phyloP scores from a whole-genome alignment of 164 flowering plant species.

The Akebia trifoliata region DNA sequence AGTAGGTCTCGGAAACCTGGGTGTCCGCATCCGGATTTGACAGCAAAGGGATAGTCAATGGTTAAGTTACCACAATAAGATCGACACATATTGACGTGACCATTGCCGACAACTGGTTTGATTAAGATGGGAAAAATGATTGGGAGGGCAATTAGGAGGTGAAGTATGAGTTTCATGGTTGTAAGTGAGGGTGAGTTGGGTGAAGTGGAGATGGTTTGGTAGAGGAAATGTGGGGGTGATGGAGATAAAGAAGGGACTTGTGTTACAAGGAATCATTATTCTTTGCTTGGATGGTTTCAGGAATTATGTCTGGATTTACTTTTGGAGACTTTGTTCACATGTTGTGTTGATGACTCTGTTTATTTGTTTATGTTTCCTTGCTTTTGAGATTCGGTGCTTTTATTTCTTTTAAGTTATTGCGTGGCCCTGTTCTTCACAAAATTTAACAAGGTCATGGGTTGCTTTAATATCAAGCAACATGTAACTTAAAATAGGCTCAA shows the following conservation, averaged over 20 bases:
- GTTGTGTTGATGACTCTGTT: slow-evolving; percentile 17
- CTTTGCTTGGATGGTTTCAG: slow-evolving; percentile 42
- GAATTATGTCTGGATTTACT: slow-evolving; percentile 5
- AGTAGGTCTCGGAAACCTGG: slow-evolving; percentile 67
- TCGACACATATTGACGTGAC: slow-evolving; percentile 35
- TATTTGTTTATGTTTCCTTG: neutral
- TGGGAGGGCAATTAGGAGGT: slow-evolving; percentile 6
- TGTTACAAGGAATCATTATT: slow-evolving; percentile 18
- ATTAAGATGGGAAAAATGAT: slow-evolving; percentile 6
- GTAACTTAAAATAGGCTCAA: no score
- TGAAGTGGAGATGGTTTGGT: neutral
- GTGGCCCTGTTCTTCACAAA: no score
- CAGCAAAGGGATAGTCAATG: slow-evolving; percentile 73
- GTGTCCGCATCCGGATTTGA: slow-evolving; percentile 75
- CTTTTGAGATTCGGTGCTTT: slow-evolving; percentile 1
- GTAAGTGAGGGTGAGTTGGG: neutral
- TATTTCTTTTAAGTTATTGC: neutral
- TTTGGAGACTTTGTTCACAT: slow-evolving; percentile 22
- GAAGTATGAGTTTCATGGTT: slow-evolving; percentile 21
- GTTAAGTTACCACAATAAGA: slow-evolving; percentile 86
- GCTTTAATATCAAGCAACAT: neutral
- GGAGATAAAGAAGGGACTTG: neutral
- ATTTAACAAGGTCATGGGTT: neutral
- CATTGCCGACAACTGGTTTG: slow-evolving; percentile 9
- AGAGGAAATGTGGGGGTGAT: neutral